phyloP scores from a whole-genome alignment of 768 basidiomycete genomes.

The Pulveroboletus ravenelii region DNA sequence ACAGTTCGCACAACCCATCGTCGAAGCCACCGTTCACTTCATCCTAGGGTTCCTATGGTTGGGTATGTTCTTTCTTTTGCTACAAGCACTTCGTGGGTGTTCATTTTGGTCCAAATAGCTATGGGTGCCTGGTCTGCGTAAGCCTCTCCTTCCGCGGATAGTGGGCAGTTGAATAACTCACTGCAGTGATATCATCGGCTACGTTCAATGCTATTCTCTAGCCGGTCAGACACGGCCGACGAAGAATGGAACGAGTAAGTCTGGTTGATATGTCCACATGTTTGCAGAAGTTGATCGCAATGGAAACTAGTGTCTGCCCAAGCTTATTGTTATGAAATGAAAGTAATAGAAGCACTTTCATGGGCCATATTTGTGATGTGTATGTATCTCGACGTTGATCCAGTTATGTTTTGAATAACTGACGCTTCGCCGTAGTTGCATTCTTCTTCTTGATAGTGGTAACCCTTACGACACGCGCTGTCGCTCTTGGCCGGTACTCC shows the following conservation, averaged over 20 bases:
- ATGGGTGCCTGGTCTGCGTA: constrained; percentile 76
- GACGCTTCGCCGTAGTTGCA: constrained; percentile 28
- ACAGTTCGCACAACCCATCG: constrained; percentile 64
- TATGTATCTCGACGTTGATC: constrained; percentile 24
- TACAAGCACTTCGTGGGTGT: background rate
- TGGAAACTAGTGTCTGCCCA: constrained; percentile 46
- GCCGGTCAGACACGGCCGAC: constrained; percentile 42
- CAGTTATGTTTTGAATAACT: background rate
- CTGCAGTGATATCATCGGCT: constrained; percentile 64
- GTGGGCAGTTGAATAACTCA: constrained; percentile 2
- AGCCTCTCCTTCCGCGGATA: constrained; percentile 18
- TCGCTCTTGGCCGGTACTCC: constrained; percentile 29
- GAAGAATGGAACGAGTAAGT: constrained; percentile 52
- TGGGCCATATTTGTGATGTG: constrained; percentile 64
- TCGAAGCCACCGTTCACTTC: constrained; percentile 54
- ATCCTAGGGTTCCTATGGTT: constrained; percentile 65
- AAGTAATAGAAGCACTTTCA: constrained; percentile 71
- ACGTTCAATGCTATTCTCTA: constrained; percentile 53
- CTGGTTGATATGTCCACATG: background rate
- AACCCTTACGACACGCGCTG: constrained; percentile 43
- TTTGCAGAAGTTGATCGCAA: constrained; percentile 3
- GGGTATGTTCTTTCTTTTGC: constrained; percentile 38
- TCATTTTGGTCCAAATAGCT: constrained; percentile 38
- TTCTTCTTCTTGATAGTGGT: constrained; percentile 54
- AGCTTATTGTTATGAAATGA: constrained; percentile 74